phyloP scores from a whole-genome alignment of 148 eudicot species.

The Amaranthus cruentus region DNA sequence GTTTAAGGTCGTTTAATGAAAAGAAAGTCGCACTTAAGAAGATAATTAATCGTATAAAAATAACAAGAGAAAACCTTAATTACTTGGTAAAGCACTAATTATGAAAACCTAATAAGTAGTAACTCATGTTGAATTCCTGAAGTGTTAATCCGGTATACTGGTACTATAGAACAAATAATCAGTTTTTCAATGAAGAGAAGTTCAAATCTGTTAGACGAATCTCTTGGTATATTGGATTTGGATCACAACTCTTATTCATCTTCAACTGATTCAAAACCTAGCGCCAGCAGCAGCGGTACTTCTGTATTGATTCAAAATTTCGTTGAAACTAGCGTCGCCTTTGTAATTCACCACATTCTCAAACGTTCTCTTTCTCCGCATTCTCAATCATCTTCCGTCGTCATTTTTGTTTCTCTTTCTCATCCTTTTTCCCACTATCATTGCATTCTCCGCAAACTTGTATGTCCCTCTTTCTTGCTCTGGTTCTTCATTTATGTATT shows the following conservation, averaged over 20 bases:
- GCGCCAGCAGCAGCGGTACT: too few relatives aligned
- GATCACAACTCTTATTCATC: constrained; percentile 14
- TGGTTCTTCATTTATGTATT: too few relatives aligned
- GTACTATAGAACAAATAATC: too few relatives aligned
- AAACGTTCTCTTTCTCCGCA: constrained; percentile 57
- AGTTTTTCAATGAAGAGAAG: constrained; percentile 32
- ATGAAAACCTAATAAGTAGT: too few relatives aligned
- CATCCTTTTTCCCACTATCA: constrained; percentile 89
- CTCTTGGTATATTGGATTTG: constrained; percentile 37
- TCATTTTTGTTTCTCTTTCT: constrained; percentile 69
- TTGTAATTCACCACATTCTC: constrained; percentile 72
- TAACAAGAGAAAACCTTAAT: too few relatives aligned
- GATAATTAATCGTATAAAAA: too few relatives aligned
- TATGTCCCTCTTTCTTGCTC: constrained; percentile 20
- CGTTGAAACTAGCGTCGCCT: constrained; percentile 77
- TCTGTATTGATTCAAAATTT: constrained; percentile 63
- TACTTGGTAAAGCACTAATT: too few relatives aligned
- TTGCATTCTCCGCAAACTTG: constrained; percentile 84
- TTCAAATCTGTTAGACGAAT: constrained; percentile 46
- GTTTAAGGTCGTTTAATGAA: too few relatives aligned
- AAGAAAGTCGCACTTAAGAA: too few relatives aligned
- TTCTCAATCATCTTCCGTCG: constrained; percentile 31
- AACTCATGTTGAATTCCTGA: too few relatives aligned
- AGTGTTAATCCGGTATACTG: too few relatives aligned
- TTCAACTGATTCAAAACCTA: constrained; percentile 9